Percentiles rank a stretch among this genome's conserved stretches.
Conservation (phyloP, 768 basidiomycete genomes). For the Postia placenta region DNA sequence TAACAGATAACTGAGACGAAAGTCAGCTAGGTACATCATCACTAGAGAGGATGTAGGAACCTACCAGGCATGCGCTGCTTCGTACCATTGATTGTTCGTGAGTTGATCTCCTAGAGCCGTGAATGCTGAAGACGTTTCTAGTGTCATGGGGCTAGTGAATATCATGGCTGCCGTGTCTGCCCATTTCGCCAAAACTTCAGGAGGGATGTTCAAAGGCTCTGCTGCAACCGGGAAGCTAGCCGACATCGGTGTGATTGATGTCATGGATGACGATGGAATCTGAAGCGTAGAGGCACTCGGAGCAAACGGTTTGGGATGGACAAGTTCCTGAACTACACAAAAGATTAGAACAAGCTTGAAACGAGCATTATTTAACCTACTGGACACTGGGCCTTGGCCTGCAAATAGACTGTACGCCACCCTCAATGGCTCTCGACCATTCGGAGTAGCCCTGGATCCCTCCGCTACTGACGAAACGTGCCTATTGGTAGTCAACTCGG, state of each 20-base stretch:
- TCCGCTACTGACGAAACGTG: background rate
- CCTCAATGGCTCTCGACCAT: constrained; percentile 67
- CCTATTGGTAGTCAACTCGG: constrained; percentile 50
- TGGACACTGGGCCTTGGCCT: constrained; percentile 72
- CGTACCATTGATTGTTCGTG: constrained; percentile 59
- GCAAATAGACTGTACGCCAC: constrained; percentile 81
- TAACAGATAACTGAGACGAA: constrained; percentile 71
- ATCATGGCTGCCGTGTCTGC: constrained; percentile 82
- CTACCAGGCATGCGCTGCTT: constrained; percentile 92
- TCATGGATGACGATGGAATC: constrained; percentile 27
- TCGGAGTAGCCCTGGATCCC: constrained; percentile 10
- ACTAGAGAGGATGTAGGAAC: constrained; percentile 19
- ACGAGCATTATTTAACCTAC: constrained; percentile 35
- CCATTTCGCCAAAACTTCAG: constrained; percentile 71
- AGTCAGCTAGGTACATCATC: background rate
- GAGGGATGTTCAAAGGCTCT: constrained; percentile 46
- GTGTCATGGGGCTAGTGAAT: constrained; percentile 57
- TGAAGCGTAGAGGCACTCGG: constrained; percentile 33
- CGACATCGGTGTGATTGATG: constrained; percentile 49
- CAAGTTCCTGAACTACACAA: constrained; percentile 63
- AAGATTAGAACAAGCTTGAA: constrained; percentile 2
- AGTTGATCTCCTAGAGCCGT: constrained; percentile 84
- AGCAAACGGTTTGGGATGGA: constrained; percentile 51
- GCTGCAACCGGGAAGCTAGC: constrained; percentile 44
- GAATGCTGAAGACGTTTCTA: constrained; percentile 68